Evolutionary conservation across 208 protist genomes (phyloP).

Genomic region (Wallacemonas collosoma): DNA sequence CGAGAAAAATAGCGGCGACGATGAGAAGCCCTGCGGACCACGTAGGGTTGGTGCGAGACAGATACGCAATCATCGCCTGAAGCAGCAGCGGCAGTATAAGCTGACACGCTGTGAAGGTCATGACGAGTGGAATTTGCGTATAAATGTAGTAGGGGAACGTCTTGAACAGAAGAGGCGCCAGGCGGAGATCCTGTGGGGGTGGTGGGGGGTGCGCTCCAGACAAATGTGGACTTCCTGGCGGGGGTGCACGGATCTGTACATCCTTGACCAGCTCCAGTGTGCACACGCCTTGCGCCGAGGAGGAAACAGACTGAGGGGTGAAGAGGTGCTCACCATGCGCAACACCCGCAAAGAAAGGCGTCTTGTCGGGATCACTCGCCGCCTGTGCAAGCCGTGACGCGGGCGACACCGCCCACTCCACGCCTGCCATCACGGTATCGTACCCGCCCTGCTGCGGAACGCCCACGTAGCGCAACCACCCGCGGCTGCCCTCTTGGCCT

Average conservation of each 20-base stretch:
- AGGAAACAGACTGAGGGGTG: conserved; percentile 12
- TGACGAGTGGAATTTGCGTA: conserved; percentile 43
- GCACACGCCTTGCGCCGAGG: conserved; percentile 29
- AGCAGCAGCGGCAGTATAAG: conserved; percentile 68
- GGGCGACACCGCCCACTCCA: conserved; percentile 60
- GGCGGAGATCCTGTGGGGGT: conserved; percentile 20
- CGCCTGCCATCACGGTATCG: conserved; percentile 55
- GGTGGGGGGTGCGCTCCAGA: conserved; percentile 1
- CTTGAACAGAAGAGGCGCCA: conserved; percentile 25
- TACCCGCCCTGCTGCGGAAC: conserved; percentile 58
- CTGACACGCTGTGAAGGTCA: conserved; percentile 45
- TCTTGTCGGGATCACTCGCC: conserved; percentile 14
- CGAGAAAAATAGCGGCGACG: conserved; percentile 43
- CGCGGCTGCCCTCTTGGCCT: conserved; percentile 43
- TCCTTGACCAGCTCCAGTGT: conserved; percentile 55
- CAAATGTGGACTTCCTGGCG: not conserved
- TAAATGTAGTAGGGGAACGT: conserved; percentile 40
- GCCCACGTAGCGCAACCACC: conserved; percentile 64
- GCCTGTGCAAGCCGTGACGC: conserved; percentile 27
- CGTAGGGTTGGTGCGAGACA: conserved; percentile 6
- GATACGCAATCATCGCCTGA: conserved; percentile 39
- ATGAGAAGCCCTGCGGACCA: conserved; percentile 48
- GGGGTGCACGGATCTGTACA: conserved; percentile 26
- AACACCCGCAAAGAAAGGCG: conserved; percentile 50
- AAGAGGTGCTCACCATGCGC: conserved; percentile 75